A percentile compares a stretch with the other conserved stretches of the same genome.
phyloP scores from a whole-genome alignment of 2,329 filamentous ascomycete species.

The Alternaria infectoria region DNA sequence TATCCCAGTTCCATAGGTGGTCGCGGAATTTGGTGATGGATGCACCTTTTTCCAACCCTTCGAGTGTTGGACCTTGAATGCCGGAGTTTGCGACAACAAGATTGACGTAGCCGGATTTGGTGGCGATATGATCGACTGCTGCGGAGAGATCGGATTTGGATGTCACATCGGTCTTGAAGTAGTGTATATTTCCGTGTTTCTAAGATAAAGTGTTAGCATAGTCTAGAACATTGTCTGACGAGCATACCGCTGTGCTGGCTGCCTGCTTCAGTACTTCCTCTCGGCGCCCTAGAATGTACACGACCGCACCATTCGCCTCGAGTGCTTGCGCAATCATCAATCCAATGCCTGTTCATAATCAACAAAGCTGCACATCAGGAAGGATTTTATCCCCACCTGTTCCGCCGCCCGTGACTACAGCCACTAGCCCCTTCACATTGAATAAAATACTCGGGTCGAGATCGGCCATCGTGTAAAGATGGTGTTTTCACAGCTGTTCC shows the following conservation, averaged over 20 bases:
- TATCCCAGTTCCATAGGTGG: conserved; percentile 8
- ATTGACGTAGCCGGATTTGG: conserved; percentile 27
- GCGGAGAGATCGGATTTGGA: conserved; percentile 21
- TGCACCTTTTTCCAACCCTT: background rate
- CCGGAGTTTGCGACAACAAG: conserved; percentile 33
- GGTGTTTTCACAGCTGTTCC: background rate
- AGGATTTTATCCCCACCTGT: conserved; percentile 8
- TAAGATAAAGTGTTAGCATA: background rate
- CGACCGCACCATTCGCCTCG: conserved; percentile 26
- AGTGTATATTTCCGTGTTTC: conserved; percentile 12
- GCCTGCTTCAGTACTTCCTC: conserved; percentile 22
- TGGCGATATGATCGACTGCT: conserved; percentile 15
- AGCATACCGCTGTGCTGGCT: conserved; percentile 4
- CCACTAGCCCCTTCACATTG: conserved; percentile 21
- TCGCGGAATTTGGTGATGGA: conserved; percentile 6
- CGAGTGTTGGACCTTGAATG: conserved; percentile 18
- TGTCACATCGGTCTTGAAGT: conserved; percentile 28
- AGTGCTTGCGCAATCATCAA: conserved; percentile 31
- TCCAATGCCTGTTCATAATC: conserved; percentile 25
- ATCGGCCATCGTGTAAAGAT: background rate
- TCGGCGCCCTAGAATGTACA: conserved; percentile 34
- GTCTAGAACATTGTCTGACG: too few species aligned
- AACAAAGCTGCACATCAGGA: background rate
- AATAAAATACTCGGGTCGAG: conserved; percentile 14
- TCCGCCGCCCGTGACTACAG: conserved; percentile 25